Percentiles rank a stretch among this genome's conserved stretches.
phyloP scores from a whole-genome alignment of 768 basidiomycete genomes.

The Strobilomyces confusus region DNA sequence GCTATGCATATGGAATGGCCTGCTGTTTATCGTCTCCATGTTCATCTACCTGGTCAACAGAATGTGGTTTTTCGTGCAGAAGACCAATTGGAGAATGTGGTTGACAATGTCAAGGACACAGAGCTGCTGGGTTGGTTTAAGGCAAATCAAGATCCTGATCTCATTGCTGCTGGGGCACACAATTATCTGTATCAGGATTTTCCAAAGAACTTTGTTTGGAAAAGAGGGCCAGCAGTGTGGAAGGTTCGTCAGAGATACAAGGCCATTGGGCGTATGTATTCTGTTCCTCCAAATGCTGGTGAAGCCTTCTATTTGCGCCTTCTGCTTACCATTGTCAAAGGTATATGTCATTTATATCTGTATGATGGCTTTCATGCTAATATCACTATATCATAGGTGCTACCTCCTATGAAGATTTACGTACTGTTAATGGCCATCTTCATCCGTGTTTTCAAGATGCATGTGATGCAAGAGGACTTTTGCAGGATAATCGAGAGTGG shows the following conservation, averaged over 20 bases:
- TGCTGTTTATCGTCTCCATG: not conserved
- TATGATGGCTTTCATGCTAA: not conserved
- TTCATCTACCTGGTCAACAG: not conserved
- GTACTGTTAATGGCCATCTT: constrained; percentile 2
- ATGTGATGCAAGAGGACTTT: constrained; percentile 37
- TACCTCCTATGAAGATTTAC: constrained; percentile 5
- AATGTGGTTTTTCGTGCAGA: not conserved
- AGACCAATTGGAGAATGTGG: not conserved
- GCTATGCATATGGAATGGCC: not conserved
- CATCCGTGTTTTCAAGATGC: constrained; percentile 37
- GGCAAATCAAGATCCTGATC: not conserved
- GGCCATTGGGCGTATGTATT: not conserved
- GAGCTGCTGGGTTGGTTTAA: not conserved
- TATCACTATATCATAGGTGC: not conserved
- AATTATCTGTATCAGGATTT: not conserved
- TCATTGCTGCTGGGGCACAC: not conserved
- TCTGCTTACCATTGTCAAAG: not conserved
- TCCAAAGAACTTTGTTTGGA: not conserved
- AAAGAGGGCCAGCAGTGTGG: not conserved
- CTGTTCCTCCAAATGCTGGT: not conserved
- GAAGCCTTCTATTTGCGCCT: not conserved
- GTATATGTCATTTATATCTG: too few species aligned
- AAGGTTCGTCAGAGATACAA: not conserved
- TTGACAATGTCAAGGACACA: not conserved
- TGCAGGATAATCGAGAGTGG: constrained; percentile 50